These are phyloP conservation scores for Venturia oleaginea DNA, from an alignment of 2,329 filamentous ascomycete species.

Conservation along the genomic window DNA sequence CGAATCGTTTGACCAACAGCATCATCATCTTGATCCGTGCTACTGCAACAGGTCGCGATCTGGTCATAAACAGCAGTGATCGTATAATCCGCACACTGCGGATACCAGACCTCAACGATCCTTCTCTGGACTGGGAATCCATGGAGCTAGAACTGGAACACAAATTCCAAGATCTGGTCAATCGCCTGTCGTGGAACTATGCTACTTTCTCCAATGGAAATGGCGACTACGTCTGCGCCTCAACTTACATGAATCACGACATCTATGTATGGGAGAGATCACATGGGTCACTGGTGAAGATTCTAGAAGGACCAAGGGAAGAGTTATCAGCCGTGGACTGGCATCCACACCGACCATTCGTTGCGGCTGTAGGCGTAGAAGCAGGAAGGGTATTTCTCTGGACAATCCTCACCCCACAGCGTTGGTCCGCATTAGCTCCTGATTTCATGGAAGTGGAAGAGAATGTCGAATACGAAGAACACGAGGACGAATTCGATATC, in stretches of 20 bases:
- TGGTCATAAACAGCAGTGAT: constrained; percentile 89
- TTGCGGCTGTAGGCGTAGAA: constrained; percentile 87
- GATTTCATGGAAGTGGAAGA: constrained; percentile 98
- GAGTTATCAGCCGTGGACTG: constrained; percentile 95
- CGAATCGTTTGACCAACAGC: constrained; percentile 76
- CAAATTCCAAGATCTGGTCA: constrained; percentile 97
- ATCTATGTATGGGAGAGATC: constrained; percentile 97
- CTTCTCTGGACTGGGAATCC: constrained; percentile 67
- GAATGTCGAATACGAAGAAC: constrained; percentile 92
- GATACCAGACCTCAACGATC: constrained; percentile 60
- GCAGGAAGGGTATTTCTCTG: constrained; percentile 91
- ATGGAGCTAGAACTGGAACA: constrained; percentile 89
- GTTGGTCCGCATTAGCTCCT: constrained; percentile 92
- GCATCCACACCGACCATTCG: constrained; percentile 80
- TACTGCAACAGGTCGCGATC: constrained; percentile 72
- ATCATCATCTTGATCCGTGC: constrained; percentile 83
- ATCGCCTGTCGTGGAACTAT: constrained; percentile 91
- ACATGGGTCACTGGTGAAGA: constrained; percentile 89
- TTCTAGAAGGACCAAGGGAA: constrained; percentile 92
- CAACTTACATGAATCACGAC: constrained; percentile 96
- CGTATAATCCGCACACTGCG: constrained; percentile 89
- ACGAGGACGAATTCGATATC: constrained; percentile 96
- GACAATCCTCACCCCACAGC: constrained; percentile 90
- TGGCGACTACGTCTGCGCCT: constrained; percentile 91
- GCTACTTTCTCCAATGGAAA: constrained; percentile 72